phyloP scores from a whole-genome alignment of 371 early-diverging fungal species.

The Apophysomyces variabilis region DNA sequence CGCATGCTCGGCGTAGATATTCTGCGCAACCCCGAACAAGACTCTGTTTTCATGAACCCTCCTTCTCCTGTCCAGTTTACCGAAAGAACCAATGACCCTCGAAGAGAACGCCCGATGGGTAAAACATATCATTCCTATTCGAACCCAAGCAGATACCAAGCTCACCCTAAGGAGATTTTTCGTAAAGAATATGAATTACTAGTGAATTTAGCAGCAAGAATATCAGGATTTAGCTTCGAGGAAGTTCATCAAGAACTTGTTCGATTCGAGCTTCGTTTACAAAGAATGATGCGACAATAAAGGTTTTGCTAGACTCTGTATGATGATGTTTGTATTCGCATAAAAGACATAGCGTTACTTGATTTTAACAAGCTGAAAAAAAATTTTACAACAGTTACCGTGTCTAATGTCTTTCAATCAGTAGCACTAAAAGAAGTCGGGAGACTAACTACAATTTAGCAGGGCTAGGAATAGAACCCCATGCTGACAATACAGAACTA shows the following conservation, averaged over 20 bases:
- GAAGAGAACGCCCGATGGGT: neutral
- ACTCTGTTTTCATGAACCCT: neutral
- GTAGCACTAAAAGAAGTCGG: too few relatives aligned
- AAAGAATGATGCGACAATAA: slow-evolving; percentile 4
- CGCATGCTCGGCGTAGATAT: neutral
- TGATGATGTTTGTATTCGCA: too few relatives aligned
- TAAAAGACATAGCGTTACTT: too few relatives aligned
- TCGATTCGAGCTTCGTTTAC: neutral
- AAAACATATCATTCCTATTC: neutral
- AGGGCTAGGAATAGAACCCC: too few relatives aligned
- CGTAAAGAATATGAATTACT: neutral
- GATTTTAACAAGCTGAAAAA: too few relatives aligned
- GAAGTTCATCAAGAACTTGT: neutral
- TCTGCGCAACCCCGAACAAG: neutral
- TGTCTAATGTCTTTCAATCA: too few relatives aligned
- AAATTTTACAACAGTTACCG: too few relatives aligned
- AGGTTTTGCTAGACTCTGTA: too few relatives aligned
- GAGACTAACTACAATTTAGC: too few relatives aligned
- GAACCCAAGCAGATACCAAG: neutral
- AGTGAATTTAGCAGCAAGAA: neutral
- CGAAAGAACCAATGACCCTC: neutral
- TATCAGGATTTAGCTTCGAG: neutral
- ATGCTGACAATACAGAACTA: too few relatives aligned
- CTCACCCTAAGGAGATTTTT: neutral
- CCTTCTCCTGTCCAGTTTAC: neutral